Conservation (phyloP, 2,329 filamentous ascomycete genomes). For the Penicillium crustosum region DNA sequence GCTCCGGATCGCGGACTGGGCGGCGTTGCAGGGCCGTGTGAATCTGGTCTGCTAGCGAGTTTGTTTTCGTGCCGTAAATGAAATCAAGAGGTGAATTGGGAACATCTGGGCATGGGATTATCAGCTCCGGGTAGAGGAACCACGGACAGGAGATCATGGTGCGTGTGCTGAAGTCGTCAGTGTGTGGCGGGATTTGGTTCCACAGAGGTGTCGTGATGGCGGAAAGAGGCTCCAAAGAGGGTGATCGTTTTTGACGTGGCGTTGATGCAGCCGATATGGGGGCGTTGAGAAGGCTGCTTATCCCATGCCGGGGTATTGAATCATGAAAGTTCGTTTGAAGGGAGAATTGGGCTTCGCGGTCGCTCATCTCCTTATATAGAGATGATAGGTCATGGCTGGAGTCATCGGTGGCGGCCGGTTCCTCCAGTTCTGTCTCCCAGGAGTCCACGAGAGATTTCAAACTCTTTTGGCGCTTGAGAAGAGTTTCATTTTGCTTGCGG, state of each 20-base stretch:
- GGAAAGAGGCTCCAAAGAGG: not conserved
- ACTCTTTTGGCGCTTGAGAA: conserved; percentile 19
- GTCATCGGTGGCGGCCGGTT: not conserved
- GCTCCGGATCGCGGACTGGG: conserved; percentile 28
- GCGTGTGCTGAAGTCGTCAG: conserved; percentile 15
- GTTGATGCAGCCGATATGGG: not conserved
- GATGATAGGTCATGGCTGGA: not conserved
- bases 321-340: not conserved
- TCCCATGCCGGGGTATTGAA: not conserved
- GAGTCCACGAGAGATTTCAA: conserved; percentile 21
- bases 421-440: conserved; percentile 18
- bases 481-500: conserved; percentile 23
- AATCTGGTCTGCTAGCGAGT: conserved; percentile 28
- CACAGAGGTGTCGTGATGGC: conserved; percentile 2
- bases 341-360: not conserved
- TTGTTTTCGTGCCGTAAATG: conserved; percentile 29
- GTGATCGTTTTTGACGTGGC: not conserved
- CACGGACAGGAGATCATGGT: conserved; percentile 13
- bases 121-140: conserved; percentile 21
- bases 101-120: conserved; percentile 21
- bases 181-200: conserved; percentile 19
- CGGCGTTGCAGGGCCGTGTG: conserved; percentile 20
- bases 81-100: conserved; percentile 27
- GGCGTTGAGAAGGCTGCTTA: not conserved
- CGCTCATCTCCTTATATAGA: not conserved